A percentile compares a stretch with the other conserved stretches of the same genome.
Conservation (phyloP, 805 yeast genomes). For the Yamadazyma nakazawae region DNA sequence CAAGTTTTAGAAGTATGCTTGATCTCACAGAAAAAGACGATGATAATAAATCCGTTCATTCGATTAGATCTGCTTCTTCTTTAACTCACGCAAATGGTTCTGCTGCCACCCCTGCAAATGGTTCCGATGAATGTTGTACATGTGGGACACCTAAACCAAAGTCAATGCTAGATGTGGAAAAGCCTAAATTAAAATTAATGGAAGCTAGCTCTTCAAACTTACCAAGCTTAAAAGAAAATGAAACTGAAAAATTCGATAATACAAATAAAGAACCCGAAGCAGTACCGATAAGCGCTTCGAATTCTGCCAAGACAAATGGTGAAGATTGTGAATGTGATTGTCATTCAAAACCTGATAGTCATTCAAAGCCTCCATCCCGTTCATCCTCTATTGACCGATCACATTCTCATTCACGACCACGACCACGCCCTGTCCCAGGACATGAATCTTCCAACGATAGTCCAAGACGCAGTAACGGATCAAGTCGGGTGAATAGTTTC, state of each 20-base stretch:
- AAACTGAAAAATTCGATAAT: background rate
- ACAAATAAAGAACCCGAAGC: background rate
- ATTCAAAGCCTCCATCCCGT: background rate
- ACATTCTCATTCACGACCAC: constrained; percentile 1
- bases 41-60: constrained; percentile 1
- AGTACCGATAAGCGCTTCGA: background rate
- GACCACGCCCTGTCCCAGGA: background rate
- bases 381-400: background rate
- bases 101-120: background rate
- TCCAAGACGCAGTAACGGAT: background rate
- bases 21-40: constrained; percentile 21
- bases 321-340: constrained; percentile 3
- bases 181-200: constrained; percentile 26
- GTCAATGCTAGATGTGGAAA: constrained; percentile 31
- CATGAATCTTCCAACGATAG: constrained; percentile 3
- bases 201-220: constrained; percentile 4
- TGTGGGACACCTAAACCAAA: constrained; percentile 16
- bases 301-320: background rate
- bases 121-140: background rate
- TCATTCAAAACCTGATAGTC: constrained; percentile 3
- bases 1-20: constrained; percentile 33
- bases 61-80: constrained; percentile 14
- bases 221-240: constrained; percentile 7
- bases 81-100: constrained; percentile 6
- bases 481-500: constrained; percentile 2